Evolutionary conservation across 176 grass and related monocot species (phyloP), one percentile per base, ranked within the genome.

Genomic region (Avena atlantica): DNA sequence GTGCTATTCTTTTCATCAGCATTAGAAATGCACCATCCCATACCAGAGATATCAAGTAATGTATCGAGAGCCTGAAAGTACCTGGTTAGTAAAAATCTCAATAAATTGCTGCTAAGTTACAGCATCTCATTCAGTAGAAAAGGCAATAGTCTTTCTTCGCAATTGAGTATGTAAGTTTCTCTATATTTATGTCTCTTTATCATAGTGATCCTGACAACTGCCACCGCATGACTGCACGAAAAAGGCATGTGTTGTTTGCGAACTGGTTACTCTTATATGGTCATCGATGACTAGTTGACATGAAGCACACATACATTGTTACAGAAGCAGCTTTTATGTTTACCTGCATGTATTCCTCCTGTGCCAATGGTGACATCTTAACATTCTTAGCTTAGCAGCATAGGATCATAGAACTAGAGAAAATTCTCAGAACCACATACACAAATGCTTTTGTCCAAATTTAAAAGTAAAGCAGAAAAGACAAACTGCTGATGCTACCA

Each of bases 41-140:
- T 56, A 63, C 87, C 90, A 74, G 96, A 92, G 60, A 95, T 84
- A 89, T 96, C 87, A 40, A 98, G 93, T 45, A 98, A 91, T 34
- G 79, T 53, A 52, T 94, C 93, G 78, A 98, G 50, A 44, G 96
- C 96, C 96, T 98, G 84, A 80, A 89, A 91, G 53, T 8, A 88
- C 50, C 56, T 36, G 45, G 72, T 95, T 57, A 88, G 61, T 81
- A 21, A 16, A 58, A 20, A 15, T 71, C 81, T 85, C 53, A 37
- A 40, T 49, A 84, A 89, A 36, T 62, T 53, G 68, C 25, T 19
- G 37, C 40, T 36, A 63, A 66, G 15, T 75, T 80, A 65, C 20
- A 74, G 48, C 31, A 70, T 62, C 10, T 4, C 16, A 20, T 59
- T 37, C 68, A 3, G 11, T 71, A 45, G 56, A 81, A 56, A 80